Conservation (phyloP, 495 filamentous ascomycete species). For the Podospora bellae-mahoneyi region DNA sequence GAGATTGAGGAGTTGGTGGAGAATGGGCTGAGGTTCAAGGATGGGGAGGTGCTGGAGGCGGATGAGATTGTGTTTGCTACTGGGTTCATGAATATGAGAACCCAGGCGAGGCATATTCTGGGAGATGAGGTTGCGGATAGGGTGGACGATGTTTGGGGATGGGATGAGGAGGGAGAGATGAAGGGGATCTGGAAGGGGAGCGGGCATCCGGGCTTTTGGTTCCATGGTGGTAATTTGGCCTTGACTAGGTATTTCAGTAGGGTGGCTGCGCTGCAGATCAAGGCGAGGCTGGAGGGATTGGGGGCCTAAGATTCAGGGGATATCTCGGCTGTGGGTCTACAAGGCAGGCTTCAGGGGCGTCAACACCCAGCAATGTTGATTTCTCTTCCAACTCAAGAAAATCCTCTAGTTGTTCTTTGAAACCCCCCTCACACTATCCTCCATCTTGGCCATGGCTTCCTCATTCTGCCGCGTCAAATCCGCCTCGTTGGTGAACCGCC, state of each 20-base stretch:
- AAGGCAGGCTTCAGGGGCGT: not conserved
- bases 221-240: slow-evolving; percentile 77
- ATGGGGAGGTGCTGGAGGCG: slow-evolving; percentile 65
- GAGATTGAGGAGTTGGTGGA: slow-evolving; percentile 61
- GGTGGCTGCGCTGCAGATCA: slow-evolving; percentile 72
- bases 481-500: slow-evolving; percentile 34
- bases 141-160: slow-evolving; percentile 71
- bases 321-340: not conserved
- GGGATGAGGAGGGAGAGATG: slow-evolving; percentile 73
- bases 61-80: slow-evolving; percentile 84
- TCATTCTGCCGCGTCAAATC: slow-evolving; percentile 35
- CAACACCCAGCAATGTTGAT: not conserved
- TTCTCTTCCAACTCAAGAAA: not conserved
- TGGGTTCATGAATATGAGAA: slow-evolving; percentile 78
- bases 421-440: slow-evolving; percentile 7
- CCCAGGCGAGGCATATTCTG: slow-evolving; percentile 58
- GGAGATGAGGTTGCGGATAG: slow-evolving; percentile 66
- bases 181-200: slow-evolving; percentile 66
- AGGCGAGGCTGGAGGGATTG: slow-evolving; percentile 58
- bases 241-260: slow-evolving; percentile 70
- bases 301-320: slow-evolving; percentile 9
- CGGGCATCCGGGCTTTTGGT: slow-evolving; percentile 77
- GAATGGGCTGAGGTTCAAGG: slow-evolving; percentile 59
- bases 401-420: not conserved
- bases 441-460: slow-evolving; percentile 25